A percentile compares a stretch with the other conserved stretches of the same genome.
Conservation (phyloP, 805 yeast genomes). For the Nakazawaea laoshanensis region DNA sequence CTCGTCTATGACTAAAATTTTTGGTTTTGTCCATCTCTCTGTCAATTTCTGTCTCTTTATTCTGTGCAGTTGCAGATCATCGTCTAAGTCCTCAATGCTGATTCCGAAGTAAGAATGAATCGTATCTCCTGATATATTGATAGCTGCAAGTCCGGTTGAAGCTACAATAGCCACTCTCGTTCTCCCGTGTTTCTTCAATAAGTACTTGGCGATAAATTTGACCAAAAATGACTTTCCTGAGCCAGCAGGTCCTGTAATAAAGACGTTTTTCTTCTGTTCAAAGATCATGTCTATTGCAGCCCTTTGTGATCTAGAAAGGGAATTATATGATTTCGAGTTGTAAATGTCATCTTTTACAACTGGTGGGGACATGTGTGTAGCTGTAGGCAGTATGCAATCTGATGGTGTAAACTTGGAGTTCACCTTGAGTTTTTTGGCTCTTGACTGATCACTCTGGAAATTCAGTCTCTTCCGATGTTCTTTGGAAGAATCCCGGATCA, state of each 20-base stretch:
- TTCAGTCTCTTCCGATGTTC: no score
- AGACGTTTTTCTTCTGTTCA: constrained; percentile 41
- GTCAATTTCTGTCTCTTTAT: constrained; percentile 16
- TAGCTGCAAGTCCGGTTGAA: constrained; percentile 93
- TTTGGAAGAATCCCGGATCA: no score
- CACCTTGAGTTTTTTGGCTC: no score
- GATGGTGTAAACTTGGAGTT: not conserved
- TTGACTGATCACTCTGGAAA: no score
- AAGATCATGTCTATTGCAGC: constrained; percentile 43
- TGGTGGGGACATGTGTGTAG: no score
- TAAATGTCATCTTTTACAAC: no score
- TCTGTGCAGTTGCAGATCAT: constrained; percentile 33
- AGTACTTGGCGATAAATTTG: constrained; percentile 48
- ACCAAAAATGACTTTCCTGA: constrained; percentile 76
- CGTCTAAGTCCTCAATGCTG: constrained; percentile 59
- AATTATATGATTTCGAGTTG: not conserved
- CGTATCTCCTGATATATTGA: constrained; percentile 85
- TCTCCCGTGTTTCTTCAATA: constrained; percentile 33
- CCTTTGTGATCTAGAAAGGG: constrained; percentile 19
- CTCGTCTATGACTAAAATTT: constrained; percentile 82
- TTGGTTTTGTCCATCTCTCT: constrained; percentile 56
- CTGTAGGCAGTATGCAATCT: no score
- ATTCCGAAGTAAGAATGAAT: constrained; percentile 80
- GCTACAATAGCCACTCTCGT: constrained; percentile 79
- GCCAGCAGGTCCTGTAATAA: constrained; percentile 82